phyloP scores from a whole-genome alignment of 2,329 filamentous ascomycete genomes.

The Cyanodermella asteris region DNA sequence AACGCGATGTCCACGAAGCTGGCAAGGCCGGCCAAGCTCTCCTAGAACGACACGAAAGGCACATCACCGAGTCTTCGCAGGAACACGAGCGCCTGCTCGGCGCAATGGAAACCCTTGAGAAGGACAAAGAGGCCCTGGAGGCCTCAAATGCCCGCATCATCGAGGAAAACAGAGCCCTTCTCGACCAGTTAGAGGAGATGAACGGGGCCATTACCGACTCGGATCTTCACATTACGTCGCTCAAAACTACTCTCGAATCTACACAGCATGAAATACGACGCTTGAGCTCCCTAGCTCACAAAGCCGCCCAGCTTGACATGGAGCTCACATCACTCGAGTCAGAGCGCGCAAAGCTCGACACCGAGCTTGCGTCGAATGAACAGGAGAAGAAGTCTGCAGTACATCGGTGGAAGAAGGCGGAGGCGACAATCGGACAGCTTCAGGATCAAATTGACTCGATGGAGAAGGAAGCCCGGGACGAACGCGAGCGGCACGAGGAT shows the following conservation, averaged over 20 bases:
- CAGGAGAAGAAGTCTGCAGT: conserved; percentile 60
- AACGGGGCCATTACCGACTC: conserved; percentile 63
- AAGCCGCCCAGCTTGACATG: conserved; percentile 57
- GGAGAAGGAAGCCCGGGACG: conserved; percentile 60
- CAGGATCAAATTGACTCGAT: conserved; percentile 78
- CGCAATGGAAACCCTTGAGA: conserved; percentile 56
- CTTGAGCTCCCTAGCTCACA: conserved; percentile 48
- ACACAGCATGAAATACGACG: conserved; percentile 58
- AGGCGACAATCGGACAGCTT: conserved; percentile 54
- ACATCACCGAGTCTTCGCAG: conserved; percentile 76
- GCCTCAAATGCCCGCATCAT: conserved; percentile 54
- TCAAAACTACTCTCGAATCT: conserved; percentile 55
- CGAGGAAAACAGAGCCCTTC: conserved; percentile 59
- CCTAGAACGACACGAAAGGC: conserved; percentile 76
- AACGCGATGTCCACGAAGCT: conserved; percentile 70
- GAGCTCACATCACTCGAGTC: conserved; percentile 61
- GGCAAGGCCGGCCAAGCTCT: conserved; percentile 81
- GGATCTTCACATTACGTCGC: conserved; percentile 53
- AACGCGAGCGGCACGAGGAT: conserved; percentile 62
- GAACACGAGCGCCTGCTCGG: conserved; percentile 52
- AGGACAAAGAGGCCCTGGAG: conserved; percentile 51
- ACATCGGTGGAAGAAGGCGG: conserved; percentile 66
- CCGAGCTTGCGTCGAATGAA: conserved; percentile 41
- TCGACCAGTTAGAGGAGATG: conserved; percentile 65
- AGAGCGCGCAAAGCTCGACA: conserved; percentile 55